Percentiles rank a stretch among this genome's conserved stretches.
These are phyloP conservation scores for Castanospermum australe DNA, from an alignment of 306 rosid species.

Conservation along the genomic window DNA sequence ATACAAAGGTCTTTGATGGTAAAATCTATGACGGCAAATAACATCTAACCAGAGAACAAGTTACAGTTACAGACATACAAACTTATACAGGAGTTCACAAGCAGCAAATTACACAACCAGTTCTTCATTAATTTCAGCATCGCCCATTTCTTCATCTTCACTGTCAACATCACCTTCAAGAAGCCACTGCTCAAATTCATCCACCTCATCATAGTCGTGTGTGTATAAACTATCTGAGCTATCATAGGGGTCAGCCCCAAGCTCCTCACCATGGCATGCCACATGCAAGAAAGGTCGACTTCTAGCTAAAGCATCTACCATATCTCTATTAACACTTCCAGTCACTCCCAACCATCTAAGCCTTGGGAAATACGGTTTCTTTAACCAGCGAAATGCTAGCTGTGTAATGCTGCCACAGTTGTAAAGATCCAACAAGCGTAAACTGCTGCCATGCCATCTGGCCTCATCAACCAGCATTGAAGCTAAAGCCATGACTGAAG, in stretches of 20 bases:
- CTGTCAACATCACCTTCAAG: conserved; percentile 57
- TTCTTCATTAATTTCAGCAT: conserved; percentile 57
- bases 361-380: conserved; percentile 94
- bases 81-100: background rate
- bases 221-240: conserved; percentile 48
- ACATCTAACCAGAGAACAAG: conserved; percentile 11
- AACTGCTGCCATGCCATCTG: conserved; percentile 67
- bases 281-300: conserved; percentile 85
- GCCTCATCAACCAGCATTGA: conserved; percentile 83
- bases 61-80: conserved; percentile 4
- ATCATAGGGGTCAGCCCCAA: conserved; percentile 69
- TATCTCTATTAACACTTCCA: conserved; percentile 72
- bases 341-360: conserved; percentile 90
- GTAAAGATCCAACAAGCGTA: conserved; percentile 77
- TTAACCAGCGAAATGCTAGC: conserved; percentile 80
- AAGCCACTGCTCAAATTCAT: conserved; percentile 87
- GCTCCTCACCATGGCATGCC: conserved; percentile 82
- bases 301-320: conserved; percentile 83
- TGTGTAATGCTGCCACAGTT: conserved; percentile 87
- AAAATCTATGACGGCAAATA: background rate
- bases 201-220: conserved; percentile 73
- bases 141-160: conserved; percentile 69
- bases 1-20: background rate
- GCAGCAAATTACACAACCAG: conserved; percentile 21
- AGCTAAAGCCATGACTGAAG: conserved; percentile 85